Conservation (phyloP, 371 early-diverging fungal species). For the Dentiscutata heterogama region DNA sequence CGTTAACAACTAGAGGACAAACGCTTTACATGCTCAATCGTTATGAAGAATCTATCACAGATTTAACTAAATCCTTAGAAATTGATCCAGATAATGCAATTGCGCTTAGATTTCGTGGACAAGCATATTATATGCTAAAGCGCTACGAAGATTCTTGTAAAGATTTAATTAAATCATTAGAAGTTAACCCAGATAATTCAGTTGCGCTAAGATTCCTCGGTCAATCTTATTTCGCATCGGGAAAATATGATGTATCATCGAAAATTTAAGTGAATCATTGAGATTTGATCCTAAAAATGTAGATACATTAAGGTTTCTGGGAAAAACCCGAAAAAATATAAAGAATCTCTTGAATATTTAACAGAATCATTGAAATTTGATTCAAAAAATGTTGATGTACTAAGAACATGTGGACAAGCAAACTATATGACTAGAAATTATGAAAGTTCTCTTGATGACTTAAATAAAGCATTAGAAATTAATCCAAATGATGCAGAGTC, state of each 20-base stretch:
- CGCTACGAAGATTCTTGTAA: neutral
- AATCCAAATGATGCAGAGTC: neutral
- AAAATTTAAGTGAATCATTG: conserved; percentile 1
- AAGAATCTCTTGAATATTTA: conserved; percentile 28
- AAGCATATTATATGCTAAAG: neutral
- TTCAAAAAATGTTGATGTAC: neutral
- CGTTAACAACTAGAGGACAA: conserved; percentile 19
- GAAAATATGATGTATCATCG: conserved; percentile 7
- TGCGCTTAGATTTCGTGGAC: neutral
- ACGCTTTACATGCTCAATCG: neutral
- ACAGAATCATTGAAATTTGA: neutral
- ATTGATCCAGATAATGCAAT: conserved; percentile 6
- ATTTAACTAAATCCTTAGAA: conserved; percentile 12
- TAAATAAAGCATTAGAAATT: neutral
- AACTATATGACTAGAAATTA: neutral
- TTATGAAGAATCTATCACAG: neutral
- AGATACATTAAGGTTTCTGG: conserved; percentile 11
- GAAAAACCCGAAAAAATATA: conserved; percentile 12
- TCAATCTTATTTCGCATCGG: neutral
- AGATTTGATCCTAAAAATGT: neutral
- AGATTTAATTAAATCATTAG: neutral
- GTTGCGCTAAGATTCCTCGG: neutral
- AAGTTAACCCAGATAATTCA: neutral
- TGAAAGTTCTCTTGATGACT: conserved; percentile 2
- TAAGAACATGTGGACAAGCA: conserved; percentile 5